Evolutionary conservation across 257 asterid species (phyloP), one percentile per base, ranked within the genome.

Genomic region (Linderniella brevidens): DNA sequence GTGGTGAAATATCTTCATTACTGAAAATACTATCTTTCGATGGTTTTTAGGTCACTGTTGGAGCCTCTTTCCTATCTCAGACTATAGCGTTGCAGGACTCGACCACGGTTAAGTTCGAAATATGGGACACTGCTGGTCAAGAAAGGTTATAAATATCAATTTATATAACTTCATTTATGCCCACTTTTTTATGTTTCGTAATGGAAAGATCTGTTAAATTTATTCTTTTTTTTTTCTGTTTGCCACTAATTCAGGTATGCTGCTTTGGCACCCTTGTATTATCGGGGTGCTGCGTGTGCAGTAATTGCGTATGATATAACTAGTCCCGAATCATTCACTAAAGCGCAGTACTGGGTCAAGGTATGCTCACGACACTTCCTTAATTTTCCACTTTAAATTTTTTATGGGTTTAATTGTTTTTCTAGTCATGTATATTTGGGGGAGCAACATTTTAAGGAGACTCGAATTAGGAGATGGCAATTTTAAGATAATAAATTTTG

Each of bases 101-200:
- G 46, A 81, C 94, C 8, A 90, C 96, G 0, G 94, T 90, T 25
- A 90, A 90, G 64, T 90, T 81, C 68, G 99, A 90, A 77, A 90
- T 90, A 73, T 90, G 99, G 99, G 99, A 90, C 58, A 90, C 99
- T 37, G 99, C 99, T 9, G 99, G 99, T 25, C 99, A 90, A 68
- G 99, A 90, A 68, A 90, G 99, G 99, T 90, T 25, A 37, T 46
- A 37, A 37, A 8, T 37, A 8, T 37, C 15, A 10, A 1, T 39
- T 39, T 39, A 9, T 13, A 10, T 2, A 11, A 39, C 13, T 1
- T 39, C 43, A 9, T 39, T 1, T 39, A 10, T 39, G 3, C 3
- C 13, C 15, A 13, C 13, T 10, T 39, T 37, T 6, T 9, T 4
- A 39, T 13, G 43, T 39, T 39, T 10, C 43, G 1, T 10, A 13